Evolutionary conservation across 352 stramenopile species (phyloP), one percentile per base, ranked within the genome.

Genomic region (Phytophthora rubi): DNA sequence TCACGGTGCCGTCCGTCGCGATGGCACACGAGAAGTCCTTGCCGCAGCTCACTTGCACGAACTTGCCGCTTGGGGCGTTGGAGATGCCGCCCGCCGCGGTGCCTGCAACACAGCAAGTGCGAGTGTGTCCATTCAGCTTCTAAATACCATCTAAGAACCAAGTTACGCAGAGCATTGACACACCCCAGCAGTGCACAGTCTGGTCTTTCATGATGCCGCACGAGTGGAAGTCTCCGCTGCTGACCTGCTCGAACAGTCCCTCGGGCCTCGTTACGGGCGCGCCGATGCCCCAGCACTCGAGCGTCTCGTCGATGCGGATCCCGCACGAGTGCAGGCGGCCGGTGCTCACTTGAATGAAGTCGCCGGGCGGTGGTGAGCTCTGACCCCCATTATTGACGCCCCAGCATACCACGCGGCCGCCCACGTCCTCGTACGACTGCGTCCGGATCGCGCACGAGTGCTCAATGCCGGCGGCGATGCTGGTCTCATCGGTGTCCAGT

Each of bases 201-300:
- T 91, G 78, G 74, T 94, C 88, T 57, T 94, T 96, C 63, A 92
- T 81, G 23, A 96, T 66, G 6, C 85, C 86, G 35, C 89, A 95
- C 37, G 85, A 82, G 69, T 96, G 87, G 64, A 93, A 93, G 48
- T 92, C 82, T 8, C 88, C 88, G 35, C 81, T 88, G 77, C 84
- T 94, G 68, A 96, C 85, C 68, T 95, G 88, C 37, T 91, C 80
- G 63, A 93, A 96, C 3, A 93, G 68, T 4, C 89, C 89, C 30
- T 77, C 71, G 10, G 88, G 88, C 8, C 69, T 79, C 57, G 75
- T 79, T 21, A 79, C 68, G 1, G 83, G 76, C 0, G 83, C 80
- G 2, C 83, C 80, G 5, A 78, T 58, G 47, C 89, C 89, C 89
- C 89, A 96, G 65, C 89, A 96, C 59, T 84, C 73, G 42, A 96